A percentile compares a stretch with the other conserved stretches of the same genome.
phyloP scores from a whole-genome alignment of 2,329 filamentous ascomycete species.

The Fusarium sp. region DNA sequence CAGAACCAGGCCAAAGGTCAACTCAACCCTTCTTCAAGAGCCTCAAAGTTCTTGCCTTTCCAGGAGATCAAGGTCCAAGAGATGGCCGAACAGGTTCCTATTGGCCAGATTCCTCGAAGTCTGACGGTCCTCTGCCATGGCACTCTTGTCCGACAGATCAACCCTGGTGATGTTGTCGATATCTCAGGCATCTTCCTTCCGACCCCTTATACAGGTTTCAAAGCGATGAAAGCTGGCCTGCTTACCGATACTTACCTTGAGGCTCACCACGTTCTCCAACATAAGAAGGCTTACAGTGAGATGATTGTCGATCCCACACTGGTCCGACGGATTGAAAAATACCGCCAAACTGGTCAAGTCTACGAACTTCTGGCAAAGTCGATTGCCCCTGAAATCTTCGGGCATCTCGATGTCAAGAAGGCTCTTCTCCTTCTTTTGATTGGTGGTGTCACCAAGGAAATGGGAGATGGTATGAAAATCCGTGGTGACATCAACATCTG shows the following conservation, averaged over 20 bases:
- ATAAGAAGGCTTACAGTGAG: slow-evolving; percentile 98
- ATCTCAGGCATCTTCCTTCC: slow-evolving; percentile 96
- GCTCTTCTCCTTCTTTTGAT: slow-evolving; percentile 95
- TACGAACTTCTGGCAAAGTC: slow-evolving; percentile 97
- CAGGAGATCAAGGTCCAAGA: slow-evolving; percentile 99
- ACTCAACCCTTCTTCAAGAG: slow-evolving; percentile 92
- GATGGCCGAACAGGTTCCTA: slow-evolving; percentile 98
- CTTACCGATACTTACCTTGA: slow-evolving; percentile 97
- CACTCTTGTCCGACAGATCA: slow-evolving; percentile 85
- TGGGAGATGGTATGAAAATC: slow-evolving; percentile 98
- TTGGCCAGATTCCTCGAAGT: slow-evolving; percentile 94
- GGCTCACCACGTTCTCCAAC: slow-evolving; percentile 91
- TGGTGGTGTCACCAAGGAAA: slow-evolving; percentile 94
- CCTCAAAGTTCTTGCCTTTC: slow-evolving; percentile 96
- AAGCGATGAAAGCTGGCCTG: slow-evolving; percentile 95
- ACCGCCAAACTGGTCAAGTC: slow-evolving; percentile 87
- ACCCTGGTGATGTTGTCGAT: slow-evolving; percentile 94
- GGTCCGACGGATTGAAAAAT: slow-evolving; percentile 85
- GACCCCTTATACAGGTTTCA: slow-evolving; percentile 98
- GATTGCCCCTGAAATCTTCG: slow-evolving; percentile 97
- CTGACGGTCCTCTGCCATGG: slow-evolving; percentile 92
- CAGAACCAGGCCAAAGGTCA: slow-evolving; percentile 93
- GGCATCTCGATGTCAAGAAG: slow-evolving; percentile 97
- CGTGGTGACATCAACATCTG: slow-evolving; percentile 99
- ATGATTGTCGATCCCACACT: slow-evolving; percentile 85